Base-by-base conservation (phyloP, 1,284 basidiomycete genomes). In the Pseudozyma tsukubaensis region DNA sequence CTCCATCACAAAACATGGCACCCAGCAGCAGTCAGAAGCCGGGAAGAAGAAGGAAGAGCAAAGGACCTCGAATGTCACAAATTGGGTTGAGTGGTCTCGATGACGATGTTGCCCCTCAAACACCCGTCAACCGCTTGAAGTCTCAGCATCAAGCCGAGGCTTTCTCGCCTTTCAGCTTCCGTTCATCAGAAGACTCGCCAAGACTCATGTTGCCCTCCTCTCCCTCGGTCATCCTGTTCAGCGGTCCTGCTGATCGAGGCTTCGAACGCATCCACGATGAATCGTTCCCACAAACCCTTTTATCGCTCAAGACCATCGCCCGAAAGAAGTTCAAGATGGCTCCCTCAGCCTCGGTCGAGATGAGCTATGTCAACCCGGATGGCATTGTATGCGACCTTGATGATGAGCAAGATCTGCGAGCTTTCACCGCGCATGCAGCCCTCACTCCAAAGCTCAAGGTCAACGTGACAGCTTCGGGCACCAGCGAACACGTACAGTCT, bases 341-440 rank as follows among this genome's bases (percentile, higher is more conserved):
- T 2, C 43, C 66, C n/a, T 39, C 57, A 12, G 47, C 61, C 0
- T 47, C 59, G 12, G 57, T 77, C 44, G 42, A 65, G 48, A 66
- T 79, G 51, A 72, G 72, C 51, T 79, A 76, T 50, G 53, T 70
- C 44, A 76, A 76, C 4, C 56, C 69, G 1, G 75, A 77, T 40
- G 77, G 75, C 11, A 40, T 64, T 45, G n/a, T 60, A 6, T 73
- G 73, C 43, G 72, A 75, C 18, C 60, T 79, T 11, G 72, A 79
- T 19, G 77, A 79, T 40, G 60, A 64, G 16, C 55, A 76, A 36
- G 77, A 79, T 44, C 66, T 79, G 24, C 63, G 61, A 21, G 77
- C 77, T 3, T 61, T 79, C 34, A 72, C 61, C 16, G 66, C 64
- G 13, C 70, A 77, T 55, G 77, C 77, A 9, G 59, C 64, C 19